Base-by-base conservation (phyloP, 495 filamentous ascomycete species). In the Cenococcum geophilum region DNA sequence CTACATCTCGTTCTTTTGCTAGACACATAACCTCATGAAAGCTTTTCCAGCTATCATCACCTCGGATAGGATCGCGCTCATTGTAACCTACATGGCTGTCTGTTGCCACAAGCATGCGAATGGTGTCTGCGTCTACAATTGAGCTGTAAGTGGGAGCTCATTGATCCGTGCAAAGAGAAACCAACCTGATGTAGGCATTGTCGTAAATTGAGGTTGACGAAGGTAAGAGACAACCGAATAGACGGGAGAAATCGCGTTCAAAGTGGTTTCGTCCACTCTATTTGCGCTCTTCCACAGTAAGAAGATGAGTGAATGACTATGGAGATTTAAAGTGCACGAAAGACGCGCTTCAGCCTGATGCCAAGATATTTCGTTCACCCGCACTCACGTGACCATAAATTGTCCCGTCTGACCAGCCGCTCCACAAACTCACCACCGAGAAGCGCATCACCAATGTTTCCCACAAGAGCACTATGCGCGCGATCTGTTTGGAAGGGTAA, bases 31-130 rank as follows among this genome's bases (percentile, higher is more conserved):
- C 81, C 72, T 99, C 93, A 68, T 97, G 86, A 75, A 99, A 99
- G 55, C 83, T 90, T 67, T 87, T 86, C 93, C 92, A 97, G 75
- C 92, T 96, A 73, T 99, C 93, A 71, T 99, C 89, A 42, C 91
- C 90, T 4, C 93, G 90, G 63, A 92, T 89, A 20, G 89, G 81
- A 72, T 99, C 91, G 64, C 93, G 87, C 73, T 98, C 93, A 65
- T 89, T 89, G 77, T 87, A 97, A 35, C 93, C 93, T 57, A 98
- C 95, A 87, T 98, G 93, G 70, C 89, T 96, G 74, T 98, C 93
- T 16, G 91, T 97, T 53, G 93, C 84, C 43, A 97, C 80, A 52
- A 98, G 86, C 61, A 98, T 91, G 68, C 91, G 91, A 77, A 98
- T 96, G 0, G 90, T 96, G 75, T 98, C 91, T 67, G 85, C 80